Evolutionary conservation across 805 yeast species (phyloP).

Genomic region (Helenozyma baotianmanensis): DNA sequence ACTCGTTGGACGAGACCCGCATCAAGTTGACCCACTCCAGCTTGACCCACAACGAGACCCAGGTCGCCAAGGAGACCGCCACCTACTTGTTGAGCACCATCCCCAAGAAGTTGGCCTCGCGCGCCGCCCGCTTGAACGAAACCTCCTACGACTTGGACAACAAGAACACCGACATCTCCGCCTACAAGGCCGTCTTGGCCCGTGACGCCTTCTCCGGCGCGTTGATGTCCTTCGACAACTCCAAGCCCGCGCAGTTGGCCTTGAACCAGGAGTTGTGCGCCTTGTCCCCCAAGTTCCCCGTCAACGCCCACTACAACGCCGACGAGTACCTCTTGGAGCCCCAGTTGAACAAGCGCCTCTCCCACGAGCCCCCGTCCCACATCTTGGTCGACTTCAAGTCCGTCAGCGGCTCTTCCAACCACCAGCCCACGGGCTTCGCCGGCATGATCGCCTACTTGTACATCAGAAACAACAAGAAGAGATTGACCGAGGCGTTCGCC

Average conservation of each 20-base stretch:
- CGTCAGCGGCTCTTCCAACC: slow-evolving; percentile 52
- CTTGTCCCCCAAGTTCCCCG: slow-evolving; percentile 67
- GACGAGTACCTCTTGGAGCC: slow-evolving; percentile 39
- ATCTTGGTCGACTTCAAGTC: slow-evolving; percentile 74
- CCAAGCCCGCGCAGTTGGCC: slow-evolving; percentile 57
- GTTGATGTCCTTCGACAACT: slow-evolving; percentile 37
- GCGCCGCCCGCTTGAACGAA: slow-evolving; percentile 35
- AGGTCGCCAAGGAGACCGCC: slow-evolving; percentile 46
- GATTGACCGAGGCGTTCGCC: slow-evolving; percentile 77
- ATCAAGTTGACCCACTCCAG: slow-evolving; percentile 47
- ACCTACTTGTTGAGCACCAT: slow-evolving; percentile 52
- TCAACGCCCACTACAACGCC: slow-evolving; percentile 29
- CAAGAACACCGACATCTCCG: slow-evolving; percentile 48
- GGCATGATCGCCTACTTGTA: slow-evolving; percentile 73
- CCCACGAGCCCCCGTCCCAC: slow-evolving; percentile 54
- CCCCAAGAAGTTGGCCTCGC: slow-evolving; percentile 53
- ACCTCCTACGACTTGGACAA: slow-evolving; percentile 38
- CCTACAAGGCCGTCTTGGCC: slow-evolving; percentile 63
- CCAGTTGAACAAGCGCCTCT: slow-evolving; percentile 41
- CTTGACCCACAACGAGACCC: slow-evolving; percentile 51
- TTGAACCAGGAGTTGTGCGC: slow-evolving; percentile 68
- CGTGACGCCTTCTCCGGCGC: slow-evolving; percentile 60
- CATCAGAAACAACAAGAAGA: slow-evolving; percentile 56
- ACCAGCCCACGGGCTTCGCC: slow-evolving; percentile 61
- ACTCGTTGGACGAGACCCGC: slow-evolving; percentile 55